Conservation (phyloP, 2,329 filamentous ascomycete species). For the Dactylellina leptospora region DNA sequence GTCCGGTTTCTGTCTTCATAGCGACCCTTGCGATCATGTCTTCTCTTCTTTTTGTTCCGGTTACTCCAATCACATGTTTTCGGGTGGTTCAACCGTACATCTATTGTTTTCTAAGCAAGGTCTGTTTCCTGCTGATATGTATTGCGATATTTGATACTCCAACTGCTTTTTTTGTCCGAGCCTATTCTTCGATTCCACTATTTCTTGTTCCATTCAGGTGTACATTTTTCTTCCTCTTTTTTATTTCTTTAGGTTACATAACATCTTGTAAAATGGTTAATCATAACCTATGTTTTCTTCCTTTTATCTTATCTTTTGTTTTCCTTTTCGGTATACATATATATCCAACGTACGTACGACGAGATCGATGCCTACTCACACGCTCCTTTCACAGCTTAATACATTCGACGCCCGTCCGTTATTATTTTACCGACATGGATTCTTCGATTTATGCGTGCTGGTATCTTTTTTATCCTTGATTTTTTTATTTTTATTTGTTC, state of each 20-base stretch:
- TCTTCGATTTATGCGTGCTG: conserved; percentile 41
- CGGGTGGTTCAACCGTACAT: conserved; percentile 37
- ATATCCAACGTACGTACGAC: conserved; percentile 48
- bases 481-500: conserved; percentile 47
- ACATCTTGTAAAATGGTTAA: conserved; percentile 24
- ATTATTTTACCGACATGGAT: conserved; percentile 28
- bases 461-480: conserved; percentile 36
- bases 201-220: conserved; percentile 51
- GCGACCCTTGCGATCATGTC: conserved; percentile 39
- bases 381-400: conserved; percentile 35
- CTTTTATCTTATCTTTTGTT: conserved; percentile 15
- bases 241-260: conserved; percentile 12
- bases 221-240: conserved; percentile 54
- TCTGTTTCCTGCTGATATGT: conserved; percentile 36
- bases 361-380: conserved; percentile 50
- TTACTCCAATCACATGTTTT: conserved; percentile 17
- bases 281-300: background rate
- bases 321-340: background rate
- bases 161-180: conserved; percentile 14
- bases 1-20: conserved; percentile 41
- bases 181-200: too few species aligned
- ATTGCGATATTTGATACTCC: conserved; percentile 17
- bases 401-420: background rate
- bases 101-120: conserved; percentile 33
- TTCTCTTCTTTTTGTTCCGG: conserved; percentile 12